Base-by-base conservation (phyloP, 139 green algal genomes). In the Closterium sp. region DNA sequence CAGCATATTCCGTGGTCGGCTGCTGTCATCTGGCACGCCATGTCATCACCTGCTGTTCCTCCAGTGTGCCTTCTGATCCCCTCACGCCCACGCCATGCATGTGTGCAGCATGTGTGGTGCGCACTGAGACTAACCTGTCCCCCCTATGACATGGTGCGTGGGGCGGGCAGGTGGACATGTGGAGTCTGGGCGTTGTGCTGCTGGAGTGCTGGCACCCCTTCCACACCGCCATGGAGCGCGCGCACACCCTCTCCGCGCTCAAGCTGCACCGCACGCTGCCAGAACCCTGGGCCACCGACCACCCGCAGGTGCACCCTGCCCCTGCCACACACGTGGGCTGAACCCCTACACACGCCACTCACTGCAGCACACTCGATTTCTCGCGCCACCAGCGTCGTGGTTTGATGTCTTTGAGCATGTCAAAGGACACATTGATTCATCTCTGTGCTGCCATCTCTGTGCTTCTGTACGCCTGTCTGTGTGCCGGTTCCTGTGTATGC, bases 171-270 rank as follows among this genome's bases (percentile, higher is more conserved):
- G 87, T 90, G 38, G 97, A 99, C 94, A 93, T 98, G 34, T 99
- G 96, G 95, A 96, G 93, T 69, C 94, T 98, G 86, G 97, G 97
- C 2, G 95, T 99, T 0, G 94, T 98, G 25, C 94, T 95, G 64
- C 98, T 98, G 91, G 97, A 99, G 96, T 91, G 98, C 85, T 99
- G 96, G 96, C 95, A 98, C 91, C 96, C 95, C 21, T 98, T 99
- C 91, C 31, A 89, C 25, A 99, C 97, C 0, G 97, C 86, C 86
- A 99, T 98, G 96, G 97, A 99, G 96, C 95, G 97, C 0, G 94
- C 94, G 0, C 81, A 96, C 69, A 87, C 96, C 86, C 95, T 99
- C 76, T 91, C 94, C 23, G 94, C 97, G 28, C 96, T 99, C 86
- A 91, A 96, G 34, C 95, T 97, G 81, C 28, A 33, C 31, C n/a